Percentiles rank a stretch among this genome's conserved stretches.
phyloP scores from a whole-genome alignment of 179 eudicot species.

The Beta corolliflora region DNA sequence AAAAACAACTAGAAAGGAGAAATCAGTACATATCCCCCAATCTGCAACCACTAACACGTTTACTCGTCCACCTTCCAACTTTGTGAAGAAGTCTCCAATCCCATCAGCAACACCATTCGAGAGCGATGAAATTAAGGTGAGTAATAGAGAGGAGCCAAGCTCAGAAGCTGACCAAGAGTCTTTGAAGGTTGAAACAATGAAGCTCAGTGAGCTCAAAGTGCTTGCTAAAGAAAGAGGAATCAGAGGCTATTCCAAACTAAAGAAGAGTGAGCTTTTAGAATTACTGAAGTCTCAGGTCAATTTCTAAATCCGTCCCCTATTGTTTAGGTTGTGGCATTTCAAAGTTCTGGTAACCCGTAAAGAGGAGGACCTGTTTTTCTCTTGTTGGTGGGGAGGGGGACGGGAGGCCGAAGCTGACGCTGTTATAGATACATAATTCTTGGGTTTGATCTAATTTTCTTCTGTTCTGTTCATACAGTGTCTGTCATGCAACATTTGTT shows the following conservation, averaged over 20 bases:
- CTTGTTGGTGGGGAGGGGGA: neutral
- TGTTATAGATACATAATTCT: neutral
- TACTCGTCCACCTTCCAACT: conserved; percentile 51
- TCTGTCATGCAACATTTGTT: neutral
- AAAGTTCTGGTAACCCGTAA: neutral
- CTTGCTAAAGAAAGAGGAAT: conserved; percentile 61
- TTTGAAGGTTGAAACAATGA: conserved; percentile 41
- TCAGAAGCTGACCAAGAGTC: conserved; percentile 9
- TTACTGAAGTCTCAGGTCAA: conserved; percentile 33
- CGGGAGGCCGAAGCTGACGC: neutral
- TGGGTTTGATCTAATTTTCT: neutral
- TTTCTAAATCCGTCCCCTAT: neutral
- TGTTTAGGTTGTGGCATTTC: neutral
- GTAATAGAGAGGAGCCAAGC: conserved; percentile 7
- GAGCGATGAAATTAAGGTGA: conserved; percentile 19
- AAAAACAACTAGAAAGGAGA: conserved; percentile 19
- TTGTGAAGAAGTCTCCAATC: conserved; percentile 61
- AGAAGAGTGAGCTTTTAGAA: conserved; percentile 56
- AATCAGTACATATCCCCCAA: conserved; percentile 15
- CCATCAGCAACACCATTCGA: conserved; percentile 26
- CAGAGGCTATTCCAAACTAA: conserved; percentile 66
- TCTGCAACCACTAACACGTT: conserved; percentile 21
- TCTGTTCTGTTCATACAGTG: neutral
- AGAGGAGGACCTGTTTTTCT: neutral
- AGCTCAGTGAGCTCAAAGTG: conserved; percentile 55